These are phyloP conservation scores for Floccularia luteovirens DNA, from an alignment of 768 basidiomycete genomes.

Conservation along the genomic window DNA sequence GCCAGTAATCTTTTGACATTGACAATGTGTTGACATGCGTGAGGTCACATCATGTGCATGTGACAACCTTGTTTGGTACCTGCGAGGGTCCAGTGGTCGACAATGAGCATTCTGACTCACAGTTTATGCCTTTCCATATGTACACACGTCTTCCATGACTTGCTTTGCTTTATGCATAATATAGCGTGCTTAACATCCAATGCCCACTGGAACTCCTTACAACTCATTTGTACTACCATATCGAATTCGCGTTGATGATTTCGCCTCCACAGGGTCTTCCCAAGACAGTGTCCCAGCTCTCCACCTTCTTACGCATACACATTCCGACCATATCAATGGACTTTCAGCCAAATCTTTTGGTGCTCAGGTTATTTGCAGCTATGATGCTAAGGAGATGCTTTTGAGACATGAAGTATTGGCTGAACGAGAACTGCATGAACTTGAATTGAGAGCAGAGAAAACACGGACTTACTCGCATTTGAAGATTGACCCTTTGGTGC, in stretches of 20 bases:
- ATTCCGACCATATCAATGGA: conserved; percentile 81
- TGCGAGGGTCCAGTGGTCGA: too few relatives aligned
- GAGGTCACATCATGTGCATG: too few relatives aligned
- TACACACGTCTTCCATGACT: too few relatives aligned
- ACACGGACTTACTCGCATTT: conserved; percentile 62
- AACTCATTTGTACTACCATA: conserved; percentile 75
- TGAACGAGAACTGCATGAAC: conserved; percentile 53
- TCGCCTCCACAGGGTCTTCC: conserved; percentile 35
- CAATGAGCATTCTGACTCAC: too few relatives aligned
- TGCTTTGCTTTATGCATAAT: too few relatives aligned
- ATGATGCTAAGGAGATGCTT: conserved; percentile 83
- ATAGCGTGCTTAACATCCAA: too few relatives aligned
- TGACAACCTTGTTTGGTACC: too few relatives aligned
- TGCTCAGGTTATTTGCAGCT: conserved; percentile 67
- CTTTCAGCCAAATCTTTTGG: conserved; percentile 71
- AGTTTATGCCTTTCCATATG: too few relatives aligned
- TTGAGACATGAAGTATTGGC: conserved; percentile 64
- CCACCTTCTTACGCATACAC: conserved; percentile 84
- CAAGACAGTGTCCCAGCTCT: conserved; percentile 34
- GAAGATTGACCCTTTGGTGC: conserved; percentile 41
- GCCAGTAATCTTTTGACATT: too few relatives aligned
- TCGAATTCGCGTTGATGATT: conserved; percentile 81
- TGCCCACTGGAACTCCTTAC: conserved; percentile 76
- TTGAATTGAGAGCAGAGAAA: conserved; percentile 41
- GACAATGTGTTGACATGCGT: too few relatives aligned